Conservation (phyloP, 148 eudicot genomes). For the Rhododendron kiyosumense region DNA sequence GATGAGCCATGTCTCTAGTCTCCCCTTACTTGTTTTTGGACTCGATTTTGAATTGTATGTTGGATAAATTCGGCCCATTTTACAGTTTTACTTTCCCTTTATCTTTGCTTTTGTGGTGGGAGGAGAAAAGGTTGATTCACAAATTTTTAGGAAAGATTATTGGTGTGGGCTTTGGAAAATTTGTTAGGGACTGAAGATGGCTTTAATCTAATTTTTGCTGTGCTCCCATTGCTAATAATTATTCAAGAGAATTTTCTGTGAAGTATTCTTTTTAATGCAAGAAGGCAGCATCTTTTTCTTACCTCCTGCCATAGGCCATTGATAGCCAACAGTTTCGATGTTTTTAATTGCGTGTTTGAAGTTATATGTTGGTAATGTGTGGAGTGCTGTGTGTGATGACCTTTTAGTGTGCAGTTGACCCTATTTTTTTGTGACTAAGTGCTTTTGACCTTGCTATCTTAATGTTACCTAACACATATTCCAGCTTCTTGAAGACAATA, state of each 20-base stretch:
- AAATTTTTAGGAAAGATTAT: not conserved
- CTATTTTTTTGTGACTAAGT: not conserved
- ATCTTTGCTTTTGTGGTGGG: not conserved
- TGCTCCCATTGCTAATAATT: not conserved
- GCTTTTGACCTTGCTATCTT: not conserved
- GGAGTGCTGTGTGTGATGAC: not conserved
- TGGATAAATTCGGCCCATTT: not conserved
- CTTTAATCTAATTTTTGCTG: not conserved
- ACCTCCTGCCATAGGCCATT: not conserved
- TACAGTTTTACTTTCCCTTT: not conserved
- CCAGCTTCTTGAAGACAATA: not conserved
- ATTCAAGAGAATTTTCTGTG: not conserved
- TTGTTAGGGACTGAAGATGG: not conserved
- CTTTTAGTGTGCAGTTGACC: not conserved
- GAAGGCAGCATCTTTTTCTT: not conserved
- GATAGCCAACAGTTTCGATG: not conserved
- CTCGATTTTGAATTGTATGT: not conserved
- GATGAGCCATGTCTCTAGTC: not conserved
- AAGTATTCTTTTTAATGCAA: not conserved
- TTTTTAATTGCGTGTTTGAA: not conserved
- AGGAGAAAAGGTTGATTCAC: not conserved
- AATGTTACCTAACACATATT: not conserved
- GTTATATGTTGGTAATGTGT: not conserved
- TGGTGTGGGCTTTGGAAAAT: not conserved
- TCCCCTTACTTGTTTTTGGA: not conserved